Evolutionary conservation across 2,329 filamentous ascomycete species (phyloP).

Genomic region (Tolypocladium amazonense): DNA sequence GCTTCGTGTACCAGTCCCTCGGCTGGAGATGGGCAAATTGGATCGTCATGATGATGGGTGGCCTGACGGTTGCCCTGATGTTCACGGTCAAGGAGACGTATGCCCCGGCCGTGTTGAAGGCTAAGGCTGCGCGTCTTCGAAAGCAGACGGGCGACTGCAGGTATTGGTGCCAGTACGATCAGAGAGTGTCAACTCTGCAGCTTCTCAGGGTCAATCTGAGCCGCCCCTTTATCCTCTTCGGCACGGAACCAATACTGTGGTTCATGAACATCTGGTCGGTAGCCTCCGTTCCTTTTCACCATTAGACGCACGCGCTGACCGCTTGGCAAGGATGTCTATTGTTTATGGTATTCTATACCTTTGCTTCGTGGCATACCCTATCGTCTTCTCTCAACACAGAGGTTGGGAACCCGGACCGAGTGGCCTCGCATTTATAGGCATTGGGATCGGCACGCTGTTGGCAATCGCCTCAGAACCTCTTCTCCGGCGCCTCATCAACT

Average conservation of each 20-base stretch:
- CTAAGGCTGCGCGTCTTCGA: conserved; percentile 51
- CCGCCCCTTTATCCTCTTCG: conserved; percentile 65
- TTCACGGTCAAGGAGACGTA: conserved; percentile 64
- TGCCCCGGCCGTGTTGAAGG: conserved; percentile 56
- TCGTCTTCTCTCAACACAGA: conserved; percentile 64
- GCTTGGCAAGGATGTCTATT: conserved; percentile 53
- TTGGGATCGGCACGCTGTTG: conserved; percentile 52
- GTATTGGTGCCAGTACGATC: conserved; percentile 75
- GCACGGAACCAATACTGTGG: conserved; percentile 72
- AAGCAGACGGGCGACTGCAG: conserved; percentile 60
- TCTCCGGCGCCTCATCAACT: conserved; percentile 66
- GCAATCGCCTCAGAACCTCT: conserved; percentile 58
- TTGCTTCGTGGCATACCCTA: conserved; percentile 83
- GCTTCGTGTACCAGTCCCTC: conserved; percentile 58
- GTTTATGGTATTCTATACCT: conserved; percentile 83
- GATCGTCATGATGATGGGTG: conserved; percentile 65
- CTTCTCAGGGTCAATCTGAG: conserved; percentile 67
- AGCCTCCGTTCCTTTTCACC: neutral
- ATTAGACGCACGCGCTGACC: neutral
- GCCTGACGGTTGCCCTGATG: conserved; percentile 48
- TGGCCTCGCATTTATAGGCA: conserved; percentile 69
- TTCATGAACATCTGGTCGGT: conserved; percentile 56
- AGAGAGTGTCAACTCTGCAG: conserved; percentile 50
- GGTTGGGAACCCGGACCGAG: conserved; percentile 67
- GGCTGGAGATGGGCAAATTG: conserved; percentile 88